Evolutionary conservation across 2,329 filamentous ascomycete genomes (phyloP).

Genomic region (Aspergillus viridinutans): DNA sequence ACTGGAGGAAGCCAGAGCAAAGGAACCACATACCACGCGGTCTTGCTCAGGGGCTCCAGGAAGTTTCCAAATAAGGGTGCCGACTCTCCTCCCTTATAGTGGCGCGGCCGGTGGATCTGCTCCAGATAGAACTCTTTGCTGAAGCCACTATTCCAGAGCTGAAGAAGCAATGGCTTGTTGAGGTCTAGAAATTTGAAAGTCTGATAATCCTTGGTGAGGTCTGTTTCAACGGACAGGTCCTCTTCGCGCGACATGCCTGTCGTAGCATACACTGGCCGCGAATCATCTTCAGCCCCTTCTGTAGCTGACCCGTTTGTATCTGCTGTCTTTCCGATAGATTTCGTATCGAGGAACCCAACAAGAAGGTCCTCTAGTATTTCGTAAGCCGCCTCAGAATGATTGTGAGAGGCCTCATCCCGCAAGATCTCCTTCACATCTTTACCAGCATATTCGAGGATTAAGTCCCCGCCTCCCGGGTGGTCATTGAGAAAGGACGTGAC

Average conservation of each 20-base stretch:
- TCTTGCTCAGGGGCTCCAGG: conserved; percentile 93
- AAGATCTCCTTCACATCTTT: conserved; percentile 81
- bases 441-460: conserved; percentile 85
- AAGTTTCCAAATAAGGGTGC: conserved; percentile 97
- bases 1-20: conserved; percentile 79
- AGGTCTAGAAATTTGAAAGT: conserved; percentile 93
- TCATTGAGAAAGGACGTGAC: conserved; percentile 85
- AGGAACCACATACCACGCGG: conserved; percentile 89
- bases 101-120: conserved; percentile 89
- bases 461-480: conserved; percentile 83
- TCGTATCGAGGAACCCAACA: conserved; percentile 70
- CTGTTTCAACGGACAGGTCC: conserved; percentile 82
- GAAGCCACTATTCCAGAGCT: conserved; percentile 86
- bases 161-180: conserved; percentile 74
- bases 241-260: conserved; percentile 90
- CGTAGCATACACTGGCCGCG: conserved; percentile 41
- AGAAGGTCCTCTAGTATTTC: conserved; percentile 86
- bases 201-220: conserved; percentile 70
- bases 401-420: conserved; percentile 75
- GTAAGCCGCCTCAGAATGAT: conserved; percentile 89
- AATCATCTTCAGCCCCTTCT: conserved; percentile 26
- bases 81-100: conserved; percentile 90
- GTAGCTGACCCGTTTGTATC: conserved; percentile 23
- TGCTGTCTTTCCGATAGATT: conserved; percentile 51
- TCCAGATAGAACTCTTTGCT: conserved; percentile 94